These are phyloP conservation scores for Ophiostoma pallidulum DNA, from an alignment of 2,329 filamentous ascomycete genomes.

Conservation along the genomic window DNA sequence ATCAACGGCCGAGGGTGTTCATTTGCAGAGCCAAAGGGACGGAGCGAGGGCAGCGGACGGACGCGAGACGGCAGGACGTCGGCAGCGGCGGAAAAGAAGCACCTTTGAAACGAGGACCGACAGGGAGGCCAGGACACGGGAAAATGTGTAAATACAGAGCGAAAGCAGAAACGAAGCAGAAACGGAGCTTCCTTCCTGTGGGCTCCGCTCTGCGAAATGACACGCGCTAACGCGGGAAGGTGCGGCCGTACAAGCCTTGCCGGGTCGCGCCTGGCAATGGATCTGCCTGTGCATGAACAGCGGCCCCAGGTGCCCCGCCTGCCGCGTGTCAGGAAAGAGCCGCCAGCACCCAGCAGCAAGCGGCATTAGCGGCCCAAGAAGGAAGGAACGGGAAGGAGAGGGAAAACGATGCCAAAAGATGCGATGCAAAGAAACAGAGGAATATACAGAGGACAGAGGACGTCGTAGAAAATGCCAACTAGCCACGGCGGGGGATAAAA, in stretches of 20 bases:
- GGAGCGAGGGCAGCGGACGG: neutral
- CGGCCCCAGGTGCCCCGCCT: neutral
- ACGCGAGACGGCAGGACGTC: neutral
- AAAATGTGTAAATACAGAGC: neutral
- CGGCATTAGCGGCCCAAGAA: too few relatives aligned
- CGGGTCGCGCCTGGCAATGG: too few relatives aligned
- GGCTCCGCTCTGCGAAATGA: slow-evolving; percentile 9
- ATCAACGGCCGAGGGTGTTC: neutral
- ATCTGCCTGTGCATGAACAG: slow-evolving; percentile 6
- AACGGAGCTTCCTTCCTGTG: neutral
- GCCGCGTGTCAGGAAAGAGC: slow-evolving; percentile 3
- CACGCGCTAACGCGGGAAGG: neutral
- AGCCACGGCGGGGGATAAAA: too few relatives aligned
- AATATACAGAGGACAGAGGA: too few relatives aligned
- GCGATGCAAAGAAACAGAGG: too few relatives aligned
- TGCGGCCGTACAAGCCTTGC: too few relatives aligned
- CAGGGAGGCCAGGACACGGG: neutral
- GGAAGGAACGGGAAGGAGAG: too few relatives aligned
- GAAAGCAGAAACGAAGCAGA: slow-evolving; percentile 8
- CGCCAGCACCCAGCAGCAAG: neutral
- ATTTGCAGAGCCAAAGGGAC: neutral
- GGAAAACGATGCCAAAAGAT: too few relatives aligned
- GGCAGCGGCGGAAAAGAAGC: neutral
- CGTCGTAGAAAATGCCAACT: too few relatives aligned
- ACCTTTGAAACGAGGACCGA: neutral